These are phyloP conservation scores for Racocetra persica DNA, from an alignment of 371 early-diverging fungal genomes.

Conservation along the genomic window DNA sequence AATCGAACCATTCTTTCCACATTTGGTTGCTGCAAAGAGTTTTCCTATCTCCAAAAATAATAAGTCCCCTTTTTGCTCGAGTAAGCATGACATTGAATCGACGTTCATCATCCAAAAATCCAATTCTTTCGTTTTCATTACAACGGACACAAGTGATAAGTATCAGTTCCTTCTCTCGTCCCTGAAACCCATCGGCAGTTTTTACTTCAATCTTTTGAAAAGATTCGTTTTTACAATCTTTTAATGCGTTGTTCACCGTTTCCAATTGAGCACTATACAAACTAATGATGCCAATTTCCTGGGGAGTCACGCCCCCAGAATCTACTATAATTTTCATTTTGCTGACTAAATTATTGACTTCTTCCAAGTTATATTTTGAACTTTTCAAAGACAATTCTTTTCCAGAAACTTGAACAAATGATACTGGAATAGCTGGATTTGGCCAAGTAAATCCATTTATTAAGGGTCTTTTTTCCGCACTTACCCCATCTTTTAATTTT, in stretches of 20 bases:
- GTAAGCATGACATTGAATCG: constrained; percentile 95
- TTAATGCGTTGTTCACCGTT: neutral
- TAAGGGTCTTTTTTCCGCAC: neutral
- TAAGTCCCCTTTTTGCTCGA: constrained; percentile 87
- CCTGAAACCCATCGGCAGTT: constrained; percentile 97
- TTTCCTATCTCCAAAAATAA: constrained; percentile 84
- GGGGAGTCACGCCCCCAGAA: neutral
- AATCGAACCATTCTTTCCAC: neutral
- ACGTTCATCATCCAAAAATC: constrained; percentile 88
- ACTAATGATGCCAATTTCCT: constrained; percentile 9
- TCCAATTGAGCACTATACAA: constrained; percentile 1
- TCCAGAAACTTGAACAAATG: constrained; percentile 10
- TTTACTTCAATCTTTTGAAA: constrained; percentile 34
- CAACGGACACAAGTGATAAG: constrained; percentile 88
- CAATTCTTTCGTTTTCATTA: constrained; percentile 82
- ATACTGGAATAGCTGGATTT: neutral
- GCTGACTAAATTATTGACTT: neutral
- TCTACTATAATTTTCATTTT: neutral
- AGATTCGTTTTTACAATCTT: neutral
- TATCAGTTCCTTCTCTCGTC: constrained; percentile 94
- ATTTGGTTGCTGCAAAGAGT: constrained; percentile 58
- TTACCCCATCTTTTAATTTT: constrained; percentile 71
- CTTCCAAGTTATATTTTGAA: neutral
- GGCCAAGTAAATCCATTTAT: neutral
- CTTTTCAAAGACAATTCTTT: neutral